A percentile compares a stretch with the other conserved stretches of the same genome.
Conservation (phyloP, 345 rosid genomes). For the Rhodamnia argentea region DNA sequence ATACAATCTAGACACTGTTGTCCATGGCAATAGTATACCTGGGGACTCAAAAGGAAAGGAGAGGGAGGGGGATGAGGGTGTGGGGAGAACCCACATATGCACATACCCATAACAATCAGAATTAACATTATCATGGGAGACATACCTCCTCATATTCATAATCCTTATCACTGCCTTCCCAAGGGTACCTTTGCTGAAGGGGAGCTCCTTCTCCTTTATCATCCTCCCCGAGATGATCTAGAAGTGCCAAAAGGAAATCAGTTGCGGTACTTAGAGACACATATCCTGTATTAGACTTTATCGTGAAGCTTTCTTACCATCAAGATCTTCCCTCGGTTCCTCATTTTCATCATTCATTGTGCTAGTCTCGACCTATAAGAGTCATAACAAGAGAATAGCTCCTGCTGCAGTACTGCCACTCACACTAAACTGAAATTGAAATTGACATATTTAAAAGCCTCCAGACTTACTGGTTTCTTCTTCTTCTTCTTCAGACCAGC, state of each 20-base stretch:
- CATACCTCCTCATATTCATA: constrained; percentile 79
- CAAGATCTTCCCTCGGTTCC: constrained; percentile 54
- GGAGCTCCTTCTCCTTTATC: constrained; percentile 42
- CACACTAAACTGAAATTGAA: not conserved
- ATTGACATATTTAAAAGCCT: not conserved
- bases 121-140: not conserved
- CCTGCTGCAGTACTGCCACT: not conserved
- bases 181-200: constrained; percentile 49
- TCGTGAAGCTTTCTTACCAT: constrained; percentile 30
- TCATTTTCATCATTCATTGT: constrained; percentile 49
- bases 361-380: constrained; percentile 55
- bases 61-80: not conserved
- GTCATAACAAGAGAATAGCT: not conserved
- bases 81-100: not conserved
- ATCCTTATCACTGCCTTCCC: constrained; percentile 96
- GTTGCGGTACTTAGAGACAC: not conserved
- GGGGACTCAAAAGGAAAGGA: not conserved
- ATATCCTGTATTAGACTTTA: not conserved
- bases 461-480: constrained; percentile 71
- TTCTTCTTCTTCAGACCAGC: constrained; percentile 91
- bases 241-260: not conserved
- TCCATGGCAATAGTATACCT: not conserved
- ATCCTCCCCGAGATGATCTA: constrained; percentile 51
- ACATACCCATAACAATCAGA: not conserved
- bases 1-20: not conserved